Evolutionary conservation across 352 stramenopile species (phyloP).

Genomic region (Blastocystis sp.): DNA sequence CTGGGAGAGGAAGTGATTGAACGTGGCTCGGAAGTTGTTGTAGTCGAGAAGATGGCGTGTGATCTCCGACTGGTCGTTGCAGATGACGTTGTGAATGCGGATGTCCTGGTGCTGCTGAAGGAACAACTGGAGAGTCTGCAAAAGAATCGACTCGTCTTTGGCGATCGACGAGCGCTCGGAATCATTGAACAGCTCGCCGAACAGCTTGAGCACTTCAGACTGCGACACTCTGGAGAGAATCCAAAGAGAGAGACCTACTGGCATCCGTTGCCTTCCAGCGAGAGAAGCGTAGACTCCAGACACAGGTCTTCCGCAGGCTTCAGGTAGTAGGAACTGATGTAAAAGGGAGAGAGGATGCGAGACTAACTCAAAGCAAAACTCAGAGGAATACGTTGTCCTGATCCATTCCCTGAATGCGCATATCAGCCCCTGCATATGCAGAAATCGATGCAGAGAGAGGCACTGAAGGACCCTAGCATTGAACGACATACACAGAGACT

Average conservation of each 20-base stretch:
- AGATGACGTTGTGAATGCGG: slow-evolving; percentile 1
- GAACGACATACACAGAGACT: background rate
- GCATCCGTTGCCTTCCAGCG: background rate
- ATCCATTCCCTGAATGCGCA: slow-evolving; percentile 19
- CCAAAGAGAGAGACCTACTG: background rate
- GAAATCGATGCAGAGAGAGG: background rate
- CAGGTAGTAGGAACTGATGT: slow-evolving; percentile 15
- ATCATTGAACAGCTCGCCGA: slow-evolving; percentile 15
- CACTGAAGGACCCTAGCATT: background rate
- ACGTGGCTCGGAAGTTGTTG: background rate
- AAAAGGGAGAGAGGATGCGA: background rate
- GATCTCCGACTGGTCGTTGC: background rate
- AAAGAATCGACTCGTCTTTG: slow-evolving; percentile 13
- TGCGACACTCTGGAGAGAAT: background rate
- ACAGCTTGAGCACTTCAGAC: background rate
- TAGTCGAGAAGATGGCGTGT: background rate
- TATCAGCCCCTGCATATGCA: background rate
- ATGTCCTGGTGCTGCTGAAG: slow-evolving; percentile 48
- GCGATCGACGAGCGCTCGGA: background rate
- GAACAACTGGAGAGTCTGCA: slow-evolving; percentile 25
- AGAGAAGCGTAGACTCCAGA: background rate
- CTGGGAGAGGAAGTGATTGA: background rate
- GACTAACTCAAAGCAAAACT: background rate
- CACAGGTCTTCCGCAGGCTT: slow-evolving; percentile 7
- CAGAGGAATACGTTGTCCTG: slow-evolving; percentile 1